A percentile compares a stretch with the other conserved stretches of the same genome.
Evolutionary conservation across 805 yeast species (phyloP).

Genomic region (Metschnikowia shivogae): DNA sequence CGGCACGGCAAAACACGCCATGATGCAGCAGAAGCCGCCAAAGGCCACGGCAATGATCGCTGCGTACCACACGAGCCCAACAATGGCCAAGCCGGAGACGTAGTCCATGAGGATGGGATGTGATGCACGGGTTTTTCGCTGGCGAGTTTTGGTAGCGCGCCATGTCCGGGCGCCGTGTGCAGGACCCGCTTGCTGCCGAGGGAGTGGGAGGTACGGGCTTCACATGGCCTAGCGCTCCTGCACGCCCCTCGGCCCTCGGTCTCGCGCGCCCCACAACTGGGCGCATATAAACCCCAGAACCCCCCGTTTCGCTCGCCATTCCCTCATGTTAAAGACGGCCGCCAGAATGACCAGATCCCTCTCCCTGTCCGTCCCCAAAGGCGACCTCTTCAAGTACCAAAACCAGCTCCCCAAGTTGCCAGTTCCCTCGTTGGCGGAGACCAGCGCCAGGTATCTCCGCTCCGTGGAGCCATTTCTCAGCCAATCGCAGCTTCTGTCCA

Average conservation of each 20-base stretch:
- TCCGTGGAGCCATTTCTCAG: conserved; percentile 68
- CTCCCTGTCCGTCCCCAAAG: conserved; percentile 40
- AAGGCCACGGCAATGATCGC: conserved; percentile 35
- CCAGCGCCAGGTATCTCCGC: conserved; percentile 63
- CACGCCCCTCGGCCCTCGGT: conserved; percentile 3
- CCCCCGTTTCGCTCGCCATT: not conserved
- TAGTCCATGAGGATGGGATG: not conserved
- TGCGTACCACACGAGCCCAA: conserved; percentile 37
- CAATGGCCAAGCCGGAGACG: conserved; percentile 10
- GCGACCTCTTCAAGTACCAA: conserved; percentile 71
- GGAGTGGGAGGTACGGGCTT: no score
- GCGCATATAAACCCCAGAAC: conserved; percentile 2
- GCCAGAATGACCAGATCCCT: conserved; percentile 17
- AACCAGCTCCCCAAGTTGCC: conserved; percentile 76
- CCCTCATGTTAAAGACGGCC: conserved; percentile 14
- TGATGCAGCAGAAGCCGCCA: conserved; percentile 38
- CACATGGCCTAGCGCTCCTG: not conserved
- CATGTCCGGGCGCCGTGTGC: no score
- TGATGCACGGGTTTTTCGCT: conserved; percentile 1
- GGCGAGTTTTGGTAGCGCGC: no score
- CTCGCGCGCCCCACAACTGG: conserved; percentile 1
- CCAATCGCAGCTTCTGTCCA: conserved; percentile 44
- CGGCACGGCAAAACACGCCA: conserved; percentile 24
- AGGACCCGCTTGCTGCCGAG: no score
- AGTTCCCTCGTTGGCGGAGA: conserved; percentile 74